A percentile compares a stretch with the other conserved stretches of the same genome.
Evolutionary conservation across 495 filamentous ascomycete species (phyloP).

Genomic region (Aspergillus hancockii): DNA sequence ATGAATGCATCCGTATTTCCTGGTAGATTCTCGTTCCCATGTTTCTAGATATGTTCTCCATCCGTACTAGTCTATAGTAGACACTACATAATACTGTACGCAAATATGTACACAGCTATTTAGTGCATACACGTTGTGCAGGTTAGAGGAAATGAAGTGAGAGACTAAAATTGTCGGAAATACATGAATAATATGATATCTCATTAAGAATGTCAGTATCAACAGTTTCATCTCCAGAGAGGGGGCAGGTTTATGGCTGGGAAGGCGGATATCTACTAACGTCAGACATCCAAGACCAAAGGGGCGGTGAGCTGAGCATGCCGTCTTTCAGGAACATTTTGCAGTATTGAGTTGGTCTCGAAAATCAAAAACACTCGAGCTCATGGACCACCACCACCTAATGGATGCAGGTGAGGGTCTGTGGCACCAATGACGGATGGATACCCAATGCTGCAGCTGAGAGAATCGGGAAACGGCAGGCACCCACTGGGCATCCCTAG

Average conservation of each 20-base stretch:
- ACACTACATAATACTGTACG: too few relatives aligned
- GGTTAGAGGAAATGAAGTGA: neutral
- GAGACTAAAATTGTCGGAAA: neutral
- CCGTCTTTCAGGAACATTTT: conserved; percentile 1
- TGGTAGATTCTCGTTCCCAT: conserved; percentile 2
- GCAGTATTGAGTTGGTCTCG: conserved; percentile 2
- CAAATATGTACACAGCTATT: too few relatives aligned
- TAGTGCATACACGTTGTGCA: too few relatives aligned
- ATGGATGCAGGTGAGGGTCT: conserved; percentile 1
- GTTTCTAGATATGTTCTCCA: conserved; percentile 1
- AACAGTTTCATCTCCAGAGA: neutral
- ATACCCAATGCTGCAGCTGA: conserved; percentile 6
- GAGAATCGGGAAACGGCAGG: conserved; percentile 3
- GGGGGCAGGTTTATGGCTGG: neutral
- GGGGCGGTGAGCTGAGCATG: conserved; percentile 9
- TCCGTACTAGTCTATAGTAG: neutral
- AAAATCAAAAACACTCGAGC: neutral
- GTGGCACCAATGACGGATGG: conserved; percentile 10
- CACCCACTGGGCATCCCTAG: neutral
- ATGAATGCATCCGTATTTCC: too few relatives aligned
- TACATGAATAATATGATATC: neutral
- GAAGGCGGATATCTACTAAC: neutral
- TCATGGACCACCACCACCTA: neutral
- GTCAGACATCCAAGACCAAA: neutral
- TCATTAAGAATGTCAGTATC: neutral